A percentile compares a stretch with the other conserved stretches of the same genome.
phyloP scores from a whole-genome alignment of 495 filamentous ascomycete species.

The Apodospora peruviana region DNA sequence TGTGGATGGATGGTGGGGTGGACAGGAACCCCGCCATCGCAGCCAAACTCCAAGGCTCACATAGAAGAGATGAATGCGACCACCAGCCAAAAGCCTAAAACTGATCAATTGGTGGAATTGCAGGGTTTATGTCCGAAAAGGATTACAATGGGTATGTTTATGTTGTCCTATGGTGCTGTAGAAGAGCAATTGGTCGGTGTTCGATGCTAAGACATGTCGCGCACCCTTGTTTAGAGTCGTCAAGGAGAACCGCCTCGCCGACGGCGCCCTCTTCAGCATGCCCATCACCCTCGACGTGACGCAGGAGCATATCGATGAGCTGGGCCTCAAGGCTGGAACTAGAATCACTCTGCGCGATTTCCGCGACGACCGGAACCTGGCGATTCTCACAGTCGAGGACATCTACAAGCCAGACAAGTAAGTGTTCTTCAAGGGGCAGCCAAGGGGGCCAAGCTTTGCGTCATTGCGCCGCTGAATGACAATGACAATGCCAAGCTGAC shows the following conservation, averaged over 20 bases:
- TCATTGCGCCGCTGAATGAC: slow-evolving; percentile 19
- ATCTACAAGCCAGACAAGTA: slow-evolving; percentile 97
- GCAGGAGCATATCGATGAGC: slow-evolving; percentile 63
- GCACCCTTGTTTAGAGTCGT: slow-evolving; percentile 60
- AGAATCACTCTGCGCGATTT: slow-evolving; percentile 88
- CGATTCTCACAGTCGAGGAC: slow-evolving; percentile 93
- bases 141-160: slow-evolving; percentile 82
- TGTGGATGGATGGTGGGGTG: slow-evolving; percentile 19
- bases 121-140: slow-evolving; percentile 94
- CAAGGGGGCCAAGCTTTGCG: slow-evolving; percentile 23
- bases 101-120: slow-evolving; percentile 18
- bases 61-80: too few species aligned
- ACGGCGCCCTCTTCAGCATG: slow-evolving; percentile 93
- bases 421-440: slow-evolving; percentile 22
- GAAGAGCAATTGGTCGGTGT: slow-evolving; percentile 5
- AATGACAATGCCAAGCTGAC: slow-evolving; percentile 7
- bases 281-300: slow-evolving; percentile 89
- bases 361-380: slow-evolving; percentile 91
- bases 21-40: slow-evolving; percentile 25
- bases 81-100: background rate
- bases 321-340: slow-evolving; percentile 68
- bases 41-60: background rate
- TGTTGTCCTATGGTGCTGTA: background rate
- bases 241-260: slow-evolving; percentile 72
- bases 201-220: background rate